Base-by-base conservation (phyloP, 805 yeast genomes). In the Saccharomycopsis olivae region DNA sequence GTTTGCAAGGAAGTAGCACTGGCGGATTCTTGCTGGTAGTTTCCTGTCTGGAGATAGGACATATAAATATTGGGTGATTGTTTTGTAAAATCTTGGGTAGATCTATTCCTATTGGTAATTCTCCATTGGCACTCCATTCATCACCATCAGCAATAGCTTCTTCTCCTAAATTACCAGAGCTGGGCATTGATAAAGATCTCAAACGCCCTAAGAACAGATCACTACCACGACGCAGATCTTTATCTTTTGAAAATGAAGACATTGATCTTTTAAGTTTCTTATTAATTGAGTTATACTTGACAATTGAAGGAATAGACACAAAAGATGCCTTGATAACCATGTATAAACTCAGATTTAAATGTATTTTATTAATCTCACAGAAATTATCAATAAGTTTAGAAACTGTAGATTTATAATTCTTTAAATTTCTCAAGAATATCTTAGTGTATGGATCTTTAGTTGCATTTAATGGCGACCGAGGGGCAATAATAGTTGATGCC, bases 11-110 rank as follows among this genome's bases (percentile, higher is more conserved):
- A 19, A 77, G 55, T 39, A 70, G 61, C 62, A 68, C 68, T 3
- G 84, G 79, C n/a, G 82, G 83, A 49, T 76, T 75, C 15, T 58
- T 62, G 11, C 57, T 60, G 1, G 83, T 77, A 2, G 76, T 72
- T 51, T 77, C 83, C 46, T 75, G 80, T 52, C 76, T 77, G 13
- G 75, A 63, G 1, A 78, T 81, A 0, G 87, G 87, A 51, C 87
- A 78, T 3, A 78, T 78, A 51, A 77, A 78, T 1, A 78, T 65
- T 2, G 84, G 73, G 52, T 78, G 86, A 54, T 68, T 76, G 30
- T 53, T 51, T 40, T 68, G 69, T 36, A 75, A 54, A 18, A 57
- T 57, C 0, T 56, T 54, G 1, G 87, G 86, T 16, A 78, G 56
- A 23, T 64, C 63, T 16, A 75, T 68, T 47, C 73, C 81, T 38